Evolutionary conservation across 495 filamentous ascomycete species (phyloP).

Genomic region (Copromyces sp.): DNA sequence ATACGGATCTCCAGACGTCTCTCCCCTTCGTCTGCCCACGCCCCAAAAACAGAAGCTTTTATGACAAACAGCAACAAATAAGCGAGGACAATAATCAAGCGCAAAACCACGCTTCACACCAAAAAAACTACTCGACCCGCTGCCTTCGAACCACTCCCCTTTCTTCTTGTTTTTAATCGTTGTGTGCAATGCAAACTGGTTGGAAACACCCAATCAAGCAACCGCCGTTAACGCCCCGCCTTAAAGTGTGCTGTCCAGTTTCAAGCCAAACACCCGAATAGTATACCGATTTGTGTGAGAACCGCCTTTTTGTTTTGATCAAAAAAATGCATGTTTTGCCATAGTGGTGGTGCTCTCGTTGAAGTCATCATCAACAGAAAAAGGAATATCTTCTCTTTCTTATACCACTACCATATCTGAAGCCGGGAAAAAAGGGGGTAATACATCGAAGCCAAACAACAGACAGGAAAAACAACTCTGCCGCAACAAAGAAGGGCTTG

Average conservation of each 20-base stretch:
- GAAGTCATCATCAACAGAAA: background rate
- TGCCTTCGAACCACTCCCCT: background rate
- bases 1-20: background rate
- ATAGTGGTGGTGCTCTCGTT: background rate
- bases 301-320: background rate
- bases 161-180: background rate
- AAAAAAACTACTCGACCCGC: background rate
- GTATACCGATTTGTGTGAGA: background rate
- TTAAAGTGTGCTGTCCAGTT: background rate
- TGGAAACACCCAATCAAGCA: background rate
- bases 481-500: constrained; percentile 3
- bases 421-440: background rate
- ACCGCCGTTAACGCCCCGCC: background rate
- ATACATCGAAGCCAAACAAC: constrained; percentile 1
- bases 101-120: background rate
- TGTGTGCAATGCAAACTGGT: background rate
- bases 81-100: background rate
- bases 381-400: background rate
- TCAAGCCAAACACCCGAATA: background rate
- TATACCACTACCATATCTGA: background rate
- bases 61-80: background rate
- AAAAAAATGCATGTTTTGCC: background rate
- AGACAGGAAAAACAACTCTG: constrained; percentile 10
- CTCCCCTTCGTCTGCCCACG: background rate
- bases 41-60: background rate